Evolutionary conservation across 495 filamentous ascomycete species (phyloP).

Genomic region (Tetracladium marchalianum): DNA sequence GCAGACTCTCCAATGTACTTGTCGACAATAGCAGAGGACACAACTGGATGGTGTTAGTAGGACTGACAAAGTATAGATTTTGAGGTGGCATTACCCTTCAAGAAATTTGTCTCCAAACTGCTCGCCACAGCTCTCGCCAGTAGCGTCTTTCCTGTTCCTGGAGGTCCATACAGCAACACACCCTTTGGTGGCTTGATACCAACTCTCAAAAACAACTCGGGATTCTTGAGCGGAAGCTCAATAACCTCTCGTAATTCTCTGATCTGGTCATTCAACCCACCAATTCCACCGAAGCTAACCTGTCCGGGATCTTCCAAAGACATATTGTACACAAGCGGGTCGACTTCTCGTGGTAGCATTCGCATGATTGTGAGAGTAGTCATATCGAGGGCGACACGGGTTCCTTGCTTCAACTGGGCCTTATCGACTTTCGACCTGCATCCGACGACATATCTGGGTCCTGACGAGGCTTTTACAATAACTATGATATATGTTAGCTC

Average conservation of each 20-base stretch:
- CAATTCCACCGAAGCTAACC: constrained; percentile 97
- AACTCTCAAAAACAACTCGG: constrained; percentile 91
- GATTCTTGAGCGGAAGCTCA: constrained; percentile 96
- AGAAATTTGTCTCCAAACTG: constrained; percentile 94
- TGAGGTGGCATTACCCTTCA: constrained; percentile 63
- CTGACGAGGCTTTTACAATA: constrained; percentile 83
- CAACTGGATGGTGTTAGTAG: constrained; percentile 46
- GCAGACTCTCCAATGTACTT: constrained; percentile 99
- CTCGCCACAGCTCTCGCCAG: constrained; percentile 93
- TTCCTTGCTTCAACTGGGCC: constrained; percentile 92
- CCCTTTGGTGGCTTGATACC: constrained; percentile 99
- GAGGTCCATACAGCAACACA: constrained; percentile 93
- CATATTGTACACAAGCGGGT: constrained; percentile 99
- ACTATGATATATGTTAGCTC: constrained; percentile 27
- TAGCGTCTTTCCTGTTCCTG: constrained; percentile 95
- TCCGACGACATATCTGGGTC: constrained; percentile 95
- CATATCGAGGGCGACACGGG: constrained; percentile 98
- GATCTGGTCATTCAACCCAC: constrained; percentile 98
- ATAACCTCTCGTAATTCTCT: constrained; percentile 96
- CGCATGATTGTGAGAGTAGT: constrained; percentile 99
- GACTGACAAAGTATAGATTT: neutral
- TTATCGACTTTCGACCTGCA: constrained; percentile 98
- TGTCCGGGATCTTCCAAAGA: constrained; percentile 96
- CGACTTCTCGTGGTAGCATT: constrained; percentile 97
- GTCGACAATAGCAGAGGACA: constrained; percentile 99